Evolutionary conservation across 2,329 filamentous ascomycete genomes (phyloP), one percentile per base, ranked within the genome.

Genomic region (Xylaria hypoxylon): DNA sequence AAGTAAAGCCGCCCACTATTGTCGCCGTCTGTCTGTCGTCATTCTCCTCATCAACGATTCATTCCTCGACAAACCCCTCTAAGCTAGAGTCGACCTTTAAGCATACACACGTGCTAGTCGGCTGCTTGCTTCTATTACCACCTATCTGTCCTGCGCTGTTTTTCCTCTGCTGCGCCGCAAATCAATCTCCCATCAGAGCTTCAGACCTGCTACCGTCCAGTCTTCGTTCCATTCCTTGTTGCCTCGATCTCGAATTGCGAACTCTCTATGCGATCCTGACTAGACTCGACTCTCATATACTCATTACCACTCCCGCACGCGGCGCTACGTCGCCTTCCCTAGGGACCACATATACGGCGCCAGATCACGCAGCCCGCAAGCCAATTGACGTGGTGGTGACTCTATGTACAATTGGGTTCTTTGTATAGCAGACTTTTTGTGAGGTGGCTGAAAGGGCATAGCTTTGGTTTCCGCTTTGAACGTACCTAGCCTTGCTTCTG

Each of bases 311-410:
- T 35, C 52, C 38, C n/a, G 35, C 59, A 22, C 59, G 59, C 47
- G n/a, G 35, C 44, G 64, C 48, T 45, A 26, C 22, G 45, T 45
- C 59, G 28, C 40, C 56, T 59, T 45, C 35, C 22, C 17, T 40
- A 26, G 59, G n/a, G 24, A 64, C 45, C 68, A 51, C 24, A 19
- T 17, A 38, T 40, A 50, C 33, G 11, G 33, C 38, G 44, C 38
- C 22, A 31, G 44, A 28, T 31, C 48, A 61, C 53, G 17, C 52
- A 35, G 15, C 19, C 28, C 47, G 24, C 48, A 31, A 65, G 59
- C 38, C 65, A 71, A 71, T 72, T 71, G 70, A 57, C 35, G 57
- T 59, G 50, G 56, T 42, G 44, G 35, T 42, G 44, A 33, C 31
- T 48, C 42, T 62, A 38, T 65, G 47, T 59, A 24, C 66, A 58